Conservation (phyloP, 2,329 filamentous ascomycete species). For the Aspergillus chevalieri region DNA sequence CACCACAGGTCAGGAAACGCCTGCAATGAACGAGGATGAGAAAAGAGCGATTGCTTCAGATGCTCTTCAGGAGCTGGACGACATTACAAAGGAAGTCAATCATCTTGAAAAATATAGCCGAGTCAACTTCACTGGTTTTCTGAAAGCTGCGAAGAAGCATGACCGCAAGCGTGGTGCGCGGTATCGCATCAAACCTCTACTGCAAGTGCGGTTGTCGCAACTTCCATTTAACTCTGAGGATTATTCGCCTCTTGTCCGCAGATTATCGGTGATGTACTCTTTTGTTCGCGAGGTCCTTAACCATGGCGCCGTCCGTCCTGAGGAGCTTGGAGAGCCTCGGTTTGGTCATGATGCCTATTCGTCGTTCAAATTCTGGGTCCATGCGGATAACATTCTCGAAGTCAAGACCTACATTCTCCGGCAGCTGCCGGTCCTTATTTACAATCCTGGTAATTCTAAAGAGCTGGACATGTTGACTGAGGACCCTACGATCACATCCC, state of each 20-base stretch:
- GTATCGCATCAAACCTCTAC: constrained; percentile 84
- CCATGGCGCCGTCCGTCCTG: constrained; percentile 46
- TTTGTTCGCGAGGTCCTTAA: constrained; percentile 75
- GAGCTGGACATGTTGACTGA: constrained; percentile 68
- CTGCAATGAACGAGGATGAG: constrained; percentile 36
- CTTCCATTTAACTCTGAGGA: constrained; percentile 93
- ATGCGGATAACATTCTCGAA: constrained; percentile 89
- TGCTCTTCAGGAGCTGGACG: constrained; percentile 73
- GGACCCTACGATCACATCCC: constrained; percentile 86
- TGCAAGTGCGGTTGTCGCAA: constrained; percentile 82
- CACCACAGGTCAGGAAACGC: constrained; percentile 27
- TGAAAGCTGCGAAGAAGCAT: constrained; percentile 99
- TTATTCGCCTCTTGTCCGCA: constrained; percentile 83
- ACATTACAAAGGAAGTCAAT: constrained; percentile 82
- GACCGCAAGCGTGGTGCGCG: constrained; percentile 82
- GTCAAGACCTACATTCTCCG: constrained; percentile 94
- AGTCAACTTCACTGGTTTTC: constrained; percentile 94
- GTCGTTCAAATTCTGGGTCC: constrained; percentile 95
- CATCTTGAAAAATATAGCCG: constrained; percentile 92
- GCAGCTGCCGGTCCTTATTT: constrained; percentile 82
- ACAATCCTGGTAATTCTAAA: constrained; percentile 79
- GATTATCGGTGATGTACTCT: constrained; percentile 88
- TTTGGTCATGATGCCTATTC: constrained; percentile 63
- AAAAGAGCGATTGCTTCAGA: constrained; percentile 55
- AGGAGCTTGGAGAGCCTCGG: constrained; percentile 41